Evolutionary conservation across 2,329 filamentous ascomycete species (phyloP).

Genomic region (Penicillium polonicum): DNA sequence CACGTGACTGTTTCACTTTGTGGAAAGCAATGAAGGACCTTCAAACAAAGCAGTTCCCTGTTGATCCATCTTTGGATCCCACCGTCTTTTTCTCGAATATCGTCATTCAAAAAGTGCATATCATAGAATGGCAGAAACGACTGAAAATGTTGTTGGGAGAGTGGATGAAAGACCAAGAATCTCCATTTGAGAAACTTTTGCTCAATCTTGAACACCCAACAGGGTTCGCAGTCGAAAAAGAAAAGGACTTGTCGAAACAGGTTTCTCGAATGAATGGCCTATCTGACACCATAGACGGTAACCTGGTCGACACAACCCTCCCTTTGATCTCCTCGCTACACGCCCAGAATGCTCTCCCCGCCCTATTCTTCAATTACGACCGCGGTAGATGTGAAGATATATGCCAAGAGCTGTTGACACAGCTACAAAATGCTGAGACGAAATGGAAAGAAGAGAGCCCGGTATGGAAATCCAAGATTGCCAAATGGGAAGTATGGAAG

Average conservation of each 20-base stretch:
- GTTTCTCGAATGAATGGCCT: background rate
- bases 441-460: slow-evolving; percentile 43
- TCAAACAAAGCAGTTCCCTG: slow-evolving; percentile 51
- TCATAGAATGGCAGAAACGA: slow-evolving; percentile 62
- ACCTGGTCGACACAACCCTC: slow-evolving; percentile 50
- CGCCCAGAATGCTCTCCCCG: slow-evolving; percentile 64
- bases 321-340: slow-evolving; percentile 52
- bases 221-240: background rate
- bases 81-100: slow-evolving; percentile 46
- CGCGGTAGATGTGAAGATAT: slow-evolving; percentile 63
- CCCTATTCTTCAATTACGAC: slow-evolving; percentile 76
- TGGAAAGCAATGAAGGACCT: slow-evolving; percentile 64
- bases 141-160: slow-evolving; percentile 59
- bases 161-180: slow-evolving; percentile 60
- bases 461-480: slow-evolving; percentile 61
- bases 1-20: slow-evolving; percentile 66
- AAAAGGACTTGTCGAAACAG: background rate
- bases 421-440: slow-evolving; percentile 56
- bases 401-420: slow-evolving; percentile 50
- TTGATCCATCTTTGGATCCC: slow-evolving; percentile 36
- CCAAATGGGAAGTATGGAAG: slow-evolving; percentile 52
- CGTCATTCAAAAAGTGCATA: slow-evolving; percentile 61
- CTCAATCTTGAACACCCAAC: slow-evolving; percentile 42
- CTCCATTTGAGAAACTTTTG: slow-evolving; percentile 55
- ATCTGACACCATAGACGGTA: slow-evolving; percentile 7